Evolutionary conservation across 495 filamentous ascomycete species (phyloP), one percentile per base, ranked within the genome.

Genomic region (Penicillium salamii): DNA sequence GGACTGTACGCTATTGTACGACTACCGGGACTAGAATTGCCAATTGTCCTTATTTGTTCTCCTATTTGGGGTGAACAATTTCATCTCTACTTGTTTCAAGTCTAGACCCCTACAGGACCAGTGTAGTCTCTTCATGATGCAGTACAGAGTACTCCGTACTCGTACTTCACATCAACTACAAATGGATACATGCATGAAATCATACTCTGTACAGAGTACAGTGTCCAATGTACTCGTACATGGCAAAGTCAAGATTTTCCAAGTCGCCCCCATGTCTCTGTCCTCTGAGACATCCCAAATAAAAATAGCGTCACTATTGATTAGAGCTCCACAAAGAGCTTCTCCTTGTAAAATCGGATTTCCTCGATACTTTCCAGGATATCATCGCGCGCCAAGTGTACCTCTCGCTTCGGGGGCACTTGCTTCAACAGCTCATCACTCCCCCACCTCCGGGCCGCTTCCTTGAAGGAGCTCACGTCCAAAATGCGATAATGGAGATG

Each of bases 331-430:
- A 49, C 49, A 61, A 76, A 74, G 23, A 76, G 41, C 24, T 51
- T 52, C 31, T 63, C 62, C 44, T 58, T 82, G 67, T 95, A 98
- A 64, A 87, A 96, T 50, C 73, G 78, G 55, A 92, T 90, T 69
- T 98, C 93, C 44, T 78, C 84, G 53, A 98, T 96, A 66, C 91
- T 96, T 68, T 98, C 93, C 31, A 97, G 64, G 58, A 98, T 97
- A 72, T 98, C 93, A 50, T 86, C 82, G 52, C 80, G 78, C 0
- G 93, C 93, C 66, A 92, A 78, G 74, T 98, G 93, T 14, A 88
- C 69, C 38, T 75, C 77, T 53, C 78, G 78, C 71, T 98, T 98
- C 42, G 55, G 60, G 3, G 93, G 93, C 13, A 79, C 81, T 33
- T 69, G 65, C 40, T 58, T 49, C 42, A 89, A 50, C 23, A 90